phyloP scores from a whole-genome alignment of 202 grass and related monocot genomes.

The Musa balbisiana region DNA sequence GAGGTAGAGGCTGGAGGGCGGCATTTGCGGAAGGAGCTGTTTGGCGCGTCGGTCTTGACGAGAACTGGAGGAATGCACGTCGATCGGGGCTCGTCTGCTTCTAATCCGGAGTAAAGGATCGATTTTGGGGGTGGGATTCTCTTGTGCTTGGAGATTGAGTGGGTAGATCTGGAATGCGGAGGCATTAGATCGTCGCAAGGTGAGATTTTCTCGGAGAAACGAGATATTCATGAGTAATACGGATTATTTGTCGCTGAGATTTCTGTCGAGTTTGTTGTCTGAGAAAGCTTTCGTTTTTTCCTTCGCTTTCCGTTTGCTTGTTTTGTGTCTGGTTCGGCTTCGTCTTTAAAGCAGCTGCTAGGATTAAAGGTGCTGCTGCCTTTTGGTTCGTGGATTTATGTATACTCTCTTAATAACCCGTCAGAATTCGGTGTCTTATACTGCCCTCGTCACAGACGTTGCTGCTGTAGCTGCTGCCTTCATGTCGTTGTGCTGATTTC shows the following conservation, averaged over 20 bases:
- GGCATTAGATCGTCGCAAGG: conserved; percentile 18
- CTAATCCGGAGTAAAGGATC: conserved; percentile 5
- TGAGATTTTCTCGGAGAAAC: background rate
- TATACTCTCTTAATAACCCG: conserved; percentile 13
- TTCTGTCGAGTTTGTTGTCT: background rate
- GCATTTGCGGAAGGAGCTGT: background rate
- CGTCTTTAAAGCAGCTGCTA: conserved; percentile 23
- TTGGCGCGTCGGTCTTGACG: background rate
- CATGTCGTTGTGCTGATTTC: conserved; percentile 23
- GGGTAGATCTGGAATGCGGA: conserved; percentile 10
- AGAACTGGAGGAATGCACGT: conserved; percentile 15
- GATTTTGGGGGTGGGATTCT: conserved; percentile 14
- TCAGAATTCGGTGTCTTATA: conserved; percentile 20
- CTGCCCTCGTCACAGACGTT: conserved; percentile 15
- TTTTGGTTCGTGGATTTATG: conserved; percentile 26
- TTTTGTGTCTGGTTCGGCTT: conserved; percentile 8
- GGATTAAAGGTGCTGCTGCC: conserved; percentile 31
- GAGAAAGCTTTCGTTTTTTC: background rate
- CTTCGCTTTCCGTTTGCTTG: background rate
- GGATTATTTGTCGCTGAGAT: conserved; percentile 12
- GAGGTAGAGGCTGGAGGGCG: background rate
- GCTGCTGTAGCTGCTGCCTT: conserved; percentile 17
- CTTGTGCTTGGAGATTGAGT: background rate
- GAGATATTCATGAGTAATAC: conserved; percentile 10
- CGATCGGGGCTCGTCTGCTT: background rate